Evolutionary conservation across 1,284 basidiomycete species (phyloP), one percentile per base, ranked within the genome.

Genomic region (Phellinidium pouzarii): DNA sequence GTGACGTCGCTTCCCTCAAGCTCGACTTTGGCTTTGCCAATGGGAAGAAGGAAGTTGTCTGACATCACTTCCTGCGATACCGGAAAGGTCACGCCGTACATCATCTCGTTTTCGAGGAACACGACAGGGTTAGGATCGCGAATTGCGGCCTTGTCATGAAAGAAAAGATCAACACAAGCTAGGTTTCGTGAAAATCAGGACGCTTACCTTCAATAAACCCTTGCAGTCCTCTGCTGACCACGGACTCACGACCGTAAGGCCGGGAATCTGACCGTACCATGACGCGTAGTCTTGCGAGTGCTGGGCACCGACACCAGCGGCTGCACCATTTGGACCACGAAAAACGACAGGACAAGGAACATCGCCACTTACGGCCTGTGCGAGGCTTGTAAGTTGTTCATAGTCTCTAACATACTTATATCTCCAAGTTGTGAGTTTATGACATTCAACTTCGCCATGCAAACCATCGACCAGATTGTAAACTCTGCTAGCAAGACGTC

Each of bases 401-500:
- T 36, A 38, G 48, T 29, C 19, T 53, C 55, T 61, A 40, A 61
- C 40, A 59, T 37, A 17, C 41, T 44, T 56, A 38, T 29, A 42
- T 26, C 4, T 52, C 27, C 56, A n/a, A 91, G 87, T 65, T 99
- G 96, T 81, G 96, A 99, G 78, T 99, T 99, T 79, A 99, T 96
- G 93, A 96, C 93, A 8, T 95, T 92, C 73, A 91, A 94, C 76
- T 93, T 93, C 66, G 90, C 91, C 57, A 93, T 92, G 91, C 88
- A 92, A 71, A 93, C 95, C 58, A 99, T 99, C 68, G 96, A 99
- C 74, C 96, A 99, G 70, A 98, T 99, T 61, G 91, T 99, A 72
- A 99, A 99, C 83, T 98, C 94, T n/a, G 96, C 90, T 56, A 96
- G 91, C 61, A 99, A 99, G 80, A 99, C 96, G 80, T 48, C 96